Evolutionary conservation across 1,284 basidiomycete species (phyloP), one percentile per base, ranked within the genome.

Genomic region (Sphagnurus paluster): DNA sequence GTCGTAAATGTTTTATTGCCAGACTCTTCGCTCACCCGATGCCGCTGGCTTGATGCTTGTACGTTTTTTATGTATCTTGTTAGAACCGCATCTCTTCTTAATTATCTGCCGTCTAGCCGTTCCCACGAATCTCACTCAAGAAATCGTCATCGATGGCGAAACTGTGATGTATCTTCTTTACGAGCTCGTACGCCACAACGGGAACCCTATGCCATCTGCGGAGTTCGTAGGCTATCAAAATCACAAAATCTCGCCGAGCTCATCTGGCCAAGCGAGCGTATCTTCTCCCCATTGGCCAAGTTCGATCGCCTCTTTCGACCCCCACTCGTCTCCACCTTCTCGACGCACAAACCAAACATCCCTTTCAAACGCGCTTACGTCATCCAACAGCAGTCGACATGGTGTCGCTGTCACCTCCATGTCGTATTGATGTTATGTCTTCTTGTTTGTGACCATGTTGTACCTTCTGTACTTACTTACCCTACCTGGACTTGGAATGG

Each of bases 141-240:
- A 87, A 67, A 70, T 89, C 52, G 67, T 79, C 46, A 74, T 80
- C 49, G 84, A 87, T 65, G 75, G 75, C 53, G 72, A 77, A 52
- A 73, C 78, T 13, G 65, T 86, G 37, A 75, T 84, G 36, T 76
- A 76, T 52, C 67, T 87, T 54, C 71, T 81, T 37, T 88, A 87
- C 63, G 78, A 84, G 52, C 67, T 90, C 53, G 78, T 83, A 55
- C 77, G 81, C 60, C 65, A 65, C 52, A 67, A 67, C 57, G 70
- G 70, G 33, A 65, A 70, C 50, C 57, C 63, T 49, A 65, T 72
- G 62, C 81, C 84, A n/a, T 73, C 76, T 26, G 82, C 78, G 47
- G 73, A 80, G 56, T 68, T 87, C 48, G 52, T 79, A 50, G 75
- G 72, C 33, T 76, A 77, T 60, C 77, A 78, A 63, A 76, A 37